phyloP scores from a whole-genome alignment of 164 flowering plant species.

The Echeveria elegans region DNA sequence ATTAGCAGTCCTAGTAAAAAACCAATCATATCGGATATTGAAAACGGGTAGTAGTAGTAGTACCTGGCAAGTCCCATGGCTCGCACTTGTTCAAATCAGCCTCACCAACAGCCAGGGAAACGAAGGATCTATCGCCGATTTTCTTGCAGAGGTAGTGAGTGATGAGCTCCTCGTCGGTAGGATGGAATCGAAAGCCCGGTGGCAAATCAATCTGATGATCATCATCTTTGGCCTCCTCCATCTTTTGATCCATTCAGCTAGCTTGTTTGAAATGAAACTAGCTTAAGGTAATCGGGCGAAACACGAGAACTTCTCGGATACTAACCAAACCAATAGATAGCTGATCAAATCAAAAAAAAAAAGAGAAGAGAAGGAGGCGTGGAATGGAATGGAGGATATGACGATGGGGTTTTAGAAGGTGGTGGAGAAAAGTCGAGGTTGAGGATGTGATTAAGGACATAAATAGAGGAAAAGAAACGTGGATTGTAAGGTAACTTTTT shows the following conservation, averaged over 20 bases:
- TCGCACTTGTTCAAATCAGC: background rate
- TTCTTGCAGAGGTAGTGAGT: background rate
- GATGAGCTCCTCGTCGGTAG: background rate
- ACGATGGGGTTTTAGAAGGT: background rate
- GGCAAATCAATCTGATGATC: background rate
- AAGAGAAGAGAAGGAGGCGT: background rate
- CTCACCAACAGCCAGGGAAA: background rate
- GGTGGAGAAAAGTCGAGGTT: background rate
- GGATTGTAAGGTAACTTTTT: background rate
- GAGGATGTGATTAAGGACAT: background rate
- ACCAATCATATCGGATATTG: too few species aligned
- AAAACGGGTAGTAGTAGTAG: too few species aligned
- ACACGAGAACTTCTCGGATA: too few species aligned
- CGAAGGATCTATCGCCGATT: background rate
- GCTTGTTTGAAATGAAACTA: too few species aligned
- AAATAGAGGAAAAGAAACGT: slow-evolving; percentile 6
- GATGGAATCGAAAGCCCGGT: background rate
- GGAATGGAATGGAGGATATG: too few species aligned
- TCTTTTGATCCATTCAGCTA: background rate
- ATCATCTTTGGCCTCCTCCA: background rate
- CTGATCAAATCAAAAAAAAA: too few species aligned
- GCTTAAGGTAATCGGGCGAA: too few species aligned
- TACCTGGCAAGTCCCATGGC: background rate
- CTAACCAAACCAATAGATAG: too few species aligned
- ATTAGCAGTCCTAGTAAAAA: too few species aligned